These are phyloP conservation scores for Colletotrichum musae DNA, from an alignment of 2,329 filamentous ascomycete species.

Conservation along the genomic window DNA sequence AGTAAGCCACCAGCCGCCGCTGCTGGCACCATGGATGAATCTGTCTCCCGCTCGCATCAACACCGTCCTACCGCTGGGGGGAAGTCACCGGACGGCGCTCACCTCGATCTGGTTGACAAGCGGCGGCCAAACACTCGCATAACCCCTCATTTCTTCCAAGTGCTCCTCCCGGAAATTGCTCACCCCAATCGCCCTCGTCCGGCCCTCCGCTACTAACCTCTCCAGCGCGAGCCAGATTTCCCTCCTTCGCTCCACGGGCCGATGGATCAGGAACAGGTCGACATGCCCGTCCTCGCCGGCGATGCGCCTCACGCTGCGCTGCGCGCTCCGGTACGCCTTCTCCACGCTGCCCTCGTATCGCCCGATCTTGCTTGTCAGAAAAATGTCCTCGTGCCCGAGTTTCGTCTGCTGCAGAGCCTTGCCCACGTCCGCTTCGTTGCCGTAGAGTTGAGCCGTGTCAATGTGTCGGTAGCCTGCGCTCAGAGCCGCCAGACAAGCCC, in stretches of 20 bases:
- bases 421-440: slow-evolving; percentile 78
- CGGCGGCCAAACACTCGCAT: slow-evolving; percentile 78
- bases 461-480: slow-evolving; percentile 73
- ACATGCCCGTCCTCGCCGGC: slow-evolving; percentile 72
- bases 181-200: slow-evolving; percentile 77
- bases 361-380: slow-evolving; percentile 80
- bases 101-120: slow-evolving; percentile 82
- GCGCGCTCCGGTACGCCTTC: slow-evolving; percentile 69
- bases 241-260: slow-evolving; percentile 70
- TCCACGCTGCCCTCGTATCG: slow-evolving; percentile 67
- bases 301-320: slow-evolving; percentile 76
- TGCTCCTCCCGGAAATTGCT: slow-evolving; percentile 80
- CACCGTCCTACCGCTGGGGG: neutral
- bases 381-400: slow-evolving; percentile 67
- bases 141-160: slow-evolving; percentile 77
- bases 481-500: slow-evolving; percentile 72
- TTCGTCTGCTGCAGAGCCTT: slow-evolving; percentile 64
- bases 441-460: slow-evolving; percentile 75
- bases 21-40: slow-evolving; percentile 80
- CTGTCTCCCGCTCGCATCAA: slow-evolving; percentile 58
- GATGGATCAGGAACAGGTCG: slow-evolving; percentile 80
- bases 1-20: slow-evolving; percentile 60
- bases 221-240: slow-evolving; percentile 78
- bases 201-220: slow-evolving; percentile 71
- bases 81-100: slow-evolving; percentile 45